A percentile compares a stretch with the other conserved stretches of the same genome.
Evolutionary conservation across 2,329 filamentous ascomycete genomes (phyloP).

Genomic region (Grosmannia huntii): DNA sequence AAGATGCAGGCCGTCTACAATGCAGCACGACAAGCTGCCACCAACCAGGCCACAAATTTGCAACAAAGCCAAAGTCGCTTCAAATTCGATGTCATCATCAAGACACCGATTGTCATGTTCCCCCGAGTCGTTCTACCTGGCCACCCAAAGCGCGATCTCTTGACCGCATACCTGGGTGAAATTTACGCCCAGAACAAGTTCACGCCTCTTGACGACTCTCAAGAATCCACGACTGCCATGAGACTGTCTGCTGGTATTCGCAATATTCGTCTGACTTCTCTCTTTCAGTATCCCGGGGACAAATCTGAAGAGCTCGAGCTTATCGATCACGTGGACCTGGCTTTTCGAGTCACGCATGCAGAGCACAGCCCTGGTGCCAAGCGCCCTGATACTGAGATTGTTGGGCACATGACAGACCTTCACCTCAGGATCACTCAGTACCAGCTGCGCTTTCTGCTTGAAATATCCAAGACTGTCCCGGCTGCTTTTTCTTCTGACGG

Average conservation of each 20-base stretch:
- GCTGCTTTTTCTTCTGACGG: conserved; percentile 58
- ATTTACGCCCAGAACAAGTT: conserved; percentile 97
- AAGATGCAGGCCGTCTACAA: conserved; percentile 99
- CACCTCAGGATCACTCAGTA: conserved; percentile 82
- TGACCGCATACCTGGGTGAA: conserved; percentile 91
- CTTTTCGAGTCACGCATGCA: conserved; percentile 82
- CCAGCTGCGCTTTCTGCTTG: conserved; percentile 79
- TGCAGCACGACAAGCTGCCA: conserved; percentile 84
- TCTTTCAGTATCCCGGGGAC: conserved; percentile 66
- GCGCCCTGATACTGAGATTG: conserved; percentile 81
- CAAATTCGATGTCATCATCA: conserved; percentile 87
- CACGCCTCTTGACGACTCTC: conserved; percentile 64
- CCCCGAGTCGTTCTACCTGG: conserved; percentile 64
- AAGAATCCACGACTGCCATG: conserved; percentile 65
- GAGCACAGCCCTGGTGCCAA: conserved; percentile 69
- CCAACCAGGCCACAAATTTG: conserved; percentile 83
- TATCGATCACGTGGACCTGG: conserved; percentile 92
- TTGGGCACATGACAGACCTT: conserved; percentile 84
- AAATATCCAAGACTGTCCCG: conserved; percentile 78
- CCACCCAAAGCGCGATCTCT: conserved; percentile 59
- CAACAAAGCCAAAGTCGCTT: conserved; percentile 83
- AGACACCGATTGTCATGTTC: conserved; percentile 93
- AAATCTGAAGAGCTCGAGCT: conserved; percentile 79
- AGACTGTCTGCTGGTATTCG: conserved; percentile 83
- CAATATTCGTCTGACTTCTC: conserved; percentile 81